Conservation (phyloP, 768 basidiomycete genomes). For the Kwoniella heveanensis region DNA sequence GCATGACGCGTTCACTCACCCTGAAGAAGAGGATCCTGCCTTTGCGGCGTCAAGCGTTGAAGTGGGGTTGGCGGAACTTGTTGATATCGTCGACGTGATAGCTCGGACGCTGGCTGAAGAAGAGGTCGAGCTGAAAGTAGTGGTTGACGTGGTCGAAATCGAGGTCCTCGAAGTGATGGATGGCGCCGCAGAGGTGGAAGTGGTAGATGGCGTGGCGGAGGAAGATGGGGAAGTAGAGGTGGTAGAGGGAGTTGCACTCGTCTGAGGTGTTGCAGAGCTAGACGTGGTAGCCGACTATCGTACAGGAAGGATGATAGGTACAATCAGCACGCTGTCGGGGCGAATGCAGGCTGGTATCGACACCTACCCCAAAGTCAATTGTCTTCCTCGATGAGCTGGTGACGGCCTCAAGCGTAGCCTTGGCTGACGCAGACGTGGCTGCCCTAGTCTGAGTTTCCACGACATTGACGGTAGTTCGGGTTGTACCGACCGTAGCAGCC, state of each 20-base stretch:
- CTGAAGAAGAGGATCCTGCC: constrained; percentile 15
- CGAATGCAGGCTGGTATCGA: not conserved
- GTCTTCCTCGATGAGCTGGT: constrained; percentile 14
- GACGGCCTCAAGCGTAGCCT: constrained; percentile 8
- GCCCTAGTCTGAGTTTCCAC: constrained; percentile 13
- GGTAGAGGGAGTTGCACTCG: constrained; percentile 17
- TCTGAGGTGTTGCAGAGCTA: not conserved
- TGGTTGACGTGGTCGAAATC: constrained; percentile 6
- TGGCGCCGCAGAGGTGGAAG: constrained; percentile 4
- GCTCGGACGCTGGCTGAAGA: constrained; percentile 17
- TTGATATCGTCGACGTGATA: constrained; percentile 21
- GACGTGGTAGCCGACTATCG: not conserved
- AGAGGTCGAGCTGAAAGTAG: not conserved
- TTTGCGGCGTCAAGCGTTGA: constrained; percentile 17
- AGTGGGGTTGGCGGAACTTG: constrained; percentile 13
- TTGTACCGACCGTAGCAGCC: constrained; percentile 30
- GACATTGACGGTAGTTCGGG: constrained; percentile 15
- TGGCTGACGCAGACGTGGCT: constrained; percentile 2
- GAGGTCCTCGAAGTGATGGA: not conserved
- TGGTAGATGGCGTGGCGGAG: constrained; percentile 8
- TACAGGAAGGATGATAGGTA: not conserved
- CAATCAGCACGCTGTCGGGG: not conserved
- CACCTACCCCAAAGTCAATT: constrained; percentile 9
- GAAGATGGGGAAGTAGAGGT: constrained; percentile 24
- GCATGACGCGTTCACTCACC: constrained; percentile 2